These are phyloP conservation scores for Erysiphe pulchra DNA, from an alignment of 2,329 filamentous ascomycete genomes.

Conservation along the genomic window DNA sequence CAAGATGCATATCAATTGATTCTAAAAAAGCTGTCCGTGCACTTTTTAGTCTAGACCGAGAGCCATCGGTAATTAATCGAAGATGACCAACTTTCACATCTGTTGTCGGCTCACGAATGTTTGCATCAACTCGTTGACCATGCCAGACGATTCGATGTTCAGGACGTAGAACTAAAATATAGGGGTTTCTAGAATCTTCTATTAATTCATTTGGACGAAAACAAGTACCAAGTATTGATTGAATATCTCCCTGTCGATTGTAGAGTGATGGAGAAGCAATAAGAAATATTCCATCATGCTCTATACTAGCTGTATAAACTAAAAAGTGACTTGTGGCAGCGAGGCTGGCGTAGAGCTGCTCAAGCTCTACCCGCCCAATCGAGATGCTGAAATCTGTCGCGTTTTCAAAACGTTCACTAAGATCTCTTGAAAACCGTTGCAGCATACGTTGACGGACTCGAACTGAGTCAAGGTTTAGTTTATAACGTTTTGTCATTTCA, in stretches of 20 bases:
- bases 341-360: conserved; percentile 57
- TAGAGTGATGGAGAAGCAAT: conserved; percentile 63
- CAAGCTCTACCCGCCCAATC: conserved; percentile 39
- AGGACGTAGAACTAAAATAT: conserved; percentile 62
- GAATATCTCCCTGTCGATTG: conserved; percentile 55
- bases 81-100: conserved; percentile 73
- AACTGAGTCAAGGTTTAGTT: conserved; percentile 82
- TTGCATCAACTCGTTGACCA: conserved; percentile 44
- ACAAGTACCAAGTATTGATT: conserved; percentile 59
- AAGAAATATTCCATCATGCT: conserved; percentile 54
- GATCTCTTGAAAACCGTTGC: conserved; percentile 75
- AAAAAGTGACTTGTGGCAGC: conserved; percentile 69
- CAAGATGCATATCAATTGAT: conserved; percentile 59
- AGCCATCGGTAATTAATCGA: conserved; percentile 70
- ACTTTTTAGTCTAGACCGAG: conserved; percentile 48
- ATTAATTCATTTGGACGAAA: conserved; percentile 43
- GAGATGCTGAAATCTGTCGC: conserved; percentile 84
- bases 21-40: conserved; percentile 59
- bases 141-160: conserved; percentile 62
- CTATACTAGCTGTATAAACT: conserved; percentile 43
- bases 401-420: conserved; percentile 89
- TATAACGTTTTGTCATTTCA: conserved; percentile 95
- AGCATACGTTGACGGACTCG: conserved; percentile 89
- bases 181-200: conserved; percentile 57
- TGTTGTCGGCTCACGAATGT: conserved; percentile 50